Conservation (phyloP, 805 yeast species). For the Starmerella kuoi region DNA sequence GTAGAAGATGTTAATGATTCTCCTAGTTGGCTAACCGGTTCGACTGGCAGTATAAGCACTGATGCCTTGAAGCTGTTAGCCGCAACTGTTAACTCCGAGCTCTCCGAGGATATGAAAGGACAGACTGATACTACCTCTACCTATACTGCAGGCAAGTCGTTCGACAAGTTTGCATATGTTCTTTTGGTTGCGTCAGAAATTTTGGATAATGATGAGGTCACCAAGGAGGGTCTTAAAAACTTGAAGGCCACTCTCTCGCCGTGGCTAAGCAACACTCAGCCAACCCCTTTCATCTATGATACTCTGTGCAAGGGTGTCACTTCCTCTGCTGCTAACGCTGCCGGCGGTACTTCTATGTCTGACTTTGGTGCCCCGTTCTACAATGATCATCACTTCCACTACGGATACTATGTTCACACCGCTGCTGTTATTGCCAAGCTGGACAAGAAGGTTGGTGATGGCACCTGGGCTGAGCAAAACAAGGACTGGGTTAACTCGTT, state of each 20-base stretch:
- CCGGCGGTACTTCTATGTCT: constrained; percentile 35
- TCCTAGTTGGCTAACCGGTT: constrained; percentile 49
- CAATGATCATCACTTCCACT: constrained; percentile 83
- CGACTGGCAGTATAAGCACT: constrained; percentile 31
- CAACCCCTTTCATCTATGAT: constrained; percentile 66
- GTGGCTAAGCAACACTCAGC: constrained; percentile 59
- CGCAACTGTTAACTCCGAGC: constrained; percentile 41
- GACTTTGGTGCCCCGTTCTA: constrained; percentile 72
- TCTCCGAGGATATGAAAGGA: constrained; percentile 41
- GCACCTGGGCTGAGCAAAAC: constrained; percentile 36
- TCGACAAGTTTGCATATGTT: constrained; percentile 84
- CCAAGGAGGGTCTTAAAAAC: constrained; percentile 41
- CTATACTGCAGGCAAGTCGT: constrained; percentile 78
- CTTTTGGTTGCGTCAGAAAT: constrained; percentile 60
- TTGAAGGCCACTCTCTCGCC: constrained; percentile 57
- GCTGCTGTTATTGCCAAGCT: constrained; percentile 64
- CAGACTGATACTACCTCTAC: constrained; percentile 67
- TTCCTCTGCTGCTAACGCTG: constrained; percentile 38
- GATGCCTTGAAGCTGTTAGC: constrained; percentile 35
- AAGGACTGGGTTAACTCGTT: constrained; percentile 49
- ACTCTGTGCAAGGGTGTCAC: constrained; percentile 40
- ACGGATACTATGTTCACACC: constrained; percentile 71
- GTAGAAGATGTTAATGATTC: constrained; percentile 32
- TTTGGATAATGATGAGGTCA: constrained; percentile 42
- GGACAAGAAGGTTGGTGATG: constrained; percentile 42